phyloP scores from a whole-genome alignment of 192 early-diverging fungal species.

The Thamnidium elegans region DNA sequence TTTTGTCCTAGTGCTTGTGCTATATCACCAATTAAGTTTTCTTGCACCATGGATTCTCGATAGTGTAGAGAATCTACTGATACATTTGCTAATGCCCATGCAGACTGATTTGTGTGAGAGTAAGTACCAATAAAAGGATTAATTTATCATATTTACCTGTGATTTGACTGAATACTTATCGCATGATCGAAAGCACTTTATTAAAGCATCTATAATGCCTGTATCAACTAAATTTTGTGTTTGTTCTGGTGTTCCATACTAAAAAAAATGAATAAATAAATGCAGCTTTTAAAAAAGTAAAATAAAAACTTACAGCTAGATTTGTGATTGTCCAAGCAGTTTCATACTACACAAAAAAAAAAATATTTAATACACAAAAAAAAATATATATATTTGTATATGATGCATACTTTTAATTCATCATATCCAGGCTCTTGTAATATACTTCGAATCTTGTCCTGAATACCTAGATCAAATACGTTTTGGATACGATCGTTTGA shows the following conservation, averaged over 20 bases:
- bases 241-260: slow-evolving; percentile 25
- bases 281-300: too few relatives aligned
- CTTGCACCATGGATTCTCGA: slow-evolving; percentile 16
- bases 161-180: slow-evolving; percentile 20
- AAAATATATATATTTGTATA: background rate
- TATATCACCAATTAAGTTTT: slow-evolving; percentile 19
- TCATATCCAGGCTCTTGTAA: slow-evolving; percentile 4
- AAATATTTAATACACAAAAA: background rate
- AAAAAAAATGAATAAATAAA: background rate
- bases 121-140: too few relatives aligned
- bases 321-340: slow-evolving; percentile 32
- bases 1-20: slow-evolving; percentile 2
- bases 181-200: slow-evolving; percentile 11
- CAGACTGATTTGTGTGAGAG: background rate
- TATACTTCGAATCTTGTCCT: slow-evolving; percentile 6
- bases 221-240: slow-evolving; percentile 20
- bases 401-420: slow-evolving; percentile 12
- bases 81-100: slow-evolving; percentile 31
- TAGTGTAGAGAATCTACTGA: slow-evolving; percentile 18
- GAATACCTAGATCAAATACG: slow-evolving; percentile 14
- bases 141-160: slow-evolving; percentile 11
- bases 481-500: slow-evolving; percentile 15
- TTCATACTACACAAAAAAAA: slow-evolving; percentile 18
- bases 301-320: slow-evolving; percentile 20
- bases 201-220: slow-evolving; percentile 13